phyloP scores from a whole-genome alignment of 1,284 basidiomycete genomes.

The Erythrobasidium hasegawianum region DNA sequence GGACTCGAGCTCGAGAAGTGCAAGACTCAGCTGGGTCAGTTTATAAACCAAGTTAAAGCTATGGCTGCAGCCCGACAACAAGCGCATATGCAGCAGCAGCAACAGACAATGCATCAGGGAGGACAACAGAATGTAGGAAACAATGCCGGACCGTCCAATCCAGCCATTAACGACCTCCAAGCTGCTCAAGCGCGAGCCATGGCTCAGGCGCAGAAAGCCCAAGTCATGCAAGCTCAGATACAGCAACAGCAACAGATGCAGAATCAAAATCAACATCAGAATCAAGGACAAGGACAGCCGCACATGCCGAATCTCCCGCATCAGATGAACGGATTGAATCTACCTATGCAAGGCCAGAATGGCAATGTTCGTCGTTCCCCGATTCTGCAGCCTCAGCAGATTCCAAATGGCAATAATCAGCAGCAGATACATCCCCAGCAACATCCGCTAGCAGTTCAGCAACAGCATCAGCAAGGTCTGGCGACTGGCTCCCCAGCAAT shows the following conservation, averaged over 20 bases:
- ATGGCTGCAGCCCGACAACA: constrained; percentile 14
- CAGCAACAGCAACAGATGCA: constrained; percentile 19
- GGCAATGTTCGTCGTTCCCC: not conserved
- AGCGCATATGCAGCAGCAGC: constrained; percentile 2
- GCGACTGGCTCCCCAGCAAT: constrained; percentile 17
- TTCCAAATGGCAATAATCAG: constrained; percentile 10
- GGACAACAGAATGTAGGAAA: constrained; percentile 4
- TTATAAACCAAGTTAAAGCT: constrained; percentile 22
- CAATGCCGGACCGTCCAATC: not conserved
- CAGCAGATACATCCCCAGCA: constrained; percentile 13
- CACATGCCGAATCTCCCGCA: constrained; percentile 2
- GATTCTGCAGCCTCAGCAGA: constrained; percentile 7
- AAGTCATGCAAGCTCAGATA: constrained; percentile 26
- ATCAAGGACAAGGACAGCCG: constrained; percentile 2
- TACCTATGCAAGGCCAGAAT: not conserved
- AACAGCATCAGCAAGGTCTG: not conserved
- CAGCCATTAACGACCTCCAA: constrained; percentile 22
- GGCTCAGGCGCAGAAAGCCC: constrained; percentile 21
- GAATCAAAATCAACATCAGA: constrained; percentile 5
- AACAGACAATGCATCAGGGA: constrained; percentile 17
- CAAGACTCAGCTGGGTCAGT: constrained; percentile 14
- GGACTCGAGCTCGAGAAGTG: constrained; percentile 15
- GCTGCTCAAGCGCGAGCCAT: constrained; percentile 27
- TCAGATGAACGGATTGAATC: not conserved
- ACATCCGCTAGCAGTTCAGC: not conserved